phyloP scores from a whole-genome alignment of 345 rosid genomes.

The Angophora floribunda region DNA sequence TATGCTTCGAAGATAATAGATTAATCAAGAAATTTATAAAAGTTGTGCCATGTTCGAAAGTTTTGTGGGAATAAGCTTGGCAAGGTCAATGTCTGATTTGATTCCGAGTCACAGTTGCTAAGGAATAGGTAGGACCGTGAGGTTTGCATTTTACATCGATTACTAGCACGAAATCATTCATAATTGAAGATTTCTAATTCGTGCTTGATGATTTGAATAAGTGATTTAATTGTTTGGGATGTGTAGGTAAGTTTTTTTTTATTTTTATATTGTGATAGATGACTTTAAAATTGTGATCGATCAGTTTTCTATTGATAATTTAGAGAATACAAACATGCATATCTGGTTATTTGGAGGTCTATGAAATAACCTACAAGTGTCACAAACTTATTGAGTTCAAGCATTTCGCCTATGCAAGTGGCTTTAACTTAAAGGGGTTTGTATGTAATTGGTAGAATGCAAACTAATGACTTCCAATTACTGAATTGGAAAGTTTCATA shows the following conservation, averaged over 20 bases:
- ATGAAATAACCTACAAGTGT: not conserved
- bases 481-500: not conserved
- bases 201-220: not conserved
- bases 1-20: no score
- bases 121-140: not conserved
- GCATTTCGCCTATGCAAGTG: not conserved
- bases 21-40: no score
- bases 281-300: no score
- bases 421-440: no score
- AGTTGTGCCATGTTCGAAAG: not conserved
- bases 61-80: not conserved
- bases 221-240: not conserved
- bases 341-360: accelerated
- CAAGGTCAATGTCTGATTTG: not conserved
- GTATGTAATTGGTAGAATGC: accelerated
- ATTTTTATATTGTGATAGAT: not conserved
- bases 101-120: not conserved
- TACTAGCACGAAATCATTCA: not conserved
- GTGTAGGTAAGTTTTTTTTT: not conserved
- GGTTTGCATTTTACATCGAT: not conserved
- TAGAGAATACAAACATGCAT: accelerated
- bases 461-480: not conserved
- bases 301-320: no score
- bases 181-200: not conserved
- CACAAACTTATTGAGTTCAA: not conserved